Percentiles rank a stretch among this genome's conserved stretches.
phyloP scores from a whole-genome alignment of 306 rosid species.

The Quercus gilva region DNA sequence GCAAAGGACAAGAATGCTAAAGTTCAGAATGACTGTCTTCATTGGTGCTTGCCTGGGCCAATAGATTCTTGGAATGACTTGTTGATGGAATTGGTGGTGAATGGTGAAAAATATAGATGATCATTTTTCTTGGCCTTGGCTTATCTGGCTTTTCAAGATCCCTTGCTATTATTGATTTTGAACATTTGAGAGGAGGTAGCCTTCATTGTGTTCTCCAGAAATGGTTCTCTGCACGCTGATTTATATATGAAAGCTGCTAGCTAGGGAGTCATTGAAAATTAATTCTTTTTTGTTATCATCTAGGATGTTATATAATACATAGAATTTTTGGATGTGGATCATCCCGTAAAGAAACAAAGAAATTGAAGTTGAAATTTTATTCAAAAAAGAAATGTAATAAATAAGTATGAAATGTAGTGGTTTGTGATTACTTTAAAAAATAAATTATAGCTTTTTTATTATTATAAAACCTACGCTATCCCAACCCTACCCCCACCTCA shows the following conservation, averaged over 20 bases:
- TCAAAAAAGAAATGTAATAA: too few species aligned
- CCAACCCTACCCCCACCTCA: too few species aligned
- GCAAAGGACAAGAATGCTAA: conserved; percentile 35
- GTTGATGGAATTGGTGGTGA: conserved; percentile 58
- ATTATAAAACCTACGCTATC: too few species aligned
- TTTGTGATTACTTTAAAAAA: too few species aligned
- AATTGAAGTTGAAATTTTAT: too few species aligned
- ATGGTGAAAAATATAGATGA: conserved; percentile 22
- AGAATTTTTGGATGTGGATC: too few species aligned
- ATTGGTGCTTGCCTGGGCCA: conserved; percentile 90
- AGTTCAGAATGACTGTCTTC: conserved; percentile 56
- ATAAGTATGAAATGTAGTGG: too few species aligned
- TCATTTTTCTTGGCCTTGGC: neutral
- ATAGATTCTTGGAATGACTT: conserved; percentile 88
- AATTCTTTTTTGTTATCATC: too few species aligned
- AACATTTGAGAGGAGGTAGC: neutral
- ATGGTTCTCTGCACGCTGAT: neutral
- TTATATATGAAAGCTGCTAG: neutral
- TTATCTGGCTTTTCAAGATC: neutral
- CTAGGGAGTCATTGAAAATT: neutral
- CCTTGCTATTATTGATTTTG: neutral
- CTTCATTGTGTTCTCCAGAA: neutral
- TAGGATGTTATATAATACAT: too few species aligned
- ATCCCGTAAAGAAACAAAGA: too few species aligned
- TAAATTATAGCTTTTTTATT: too few species aligned